Evolutionary conservation across 2,329 filamentous ascomycete genomes (phyloP), one percentile per base, ranked within the genome.

Genomic region (Daldinia sp.): DNA sequence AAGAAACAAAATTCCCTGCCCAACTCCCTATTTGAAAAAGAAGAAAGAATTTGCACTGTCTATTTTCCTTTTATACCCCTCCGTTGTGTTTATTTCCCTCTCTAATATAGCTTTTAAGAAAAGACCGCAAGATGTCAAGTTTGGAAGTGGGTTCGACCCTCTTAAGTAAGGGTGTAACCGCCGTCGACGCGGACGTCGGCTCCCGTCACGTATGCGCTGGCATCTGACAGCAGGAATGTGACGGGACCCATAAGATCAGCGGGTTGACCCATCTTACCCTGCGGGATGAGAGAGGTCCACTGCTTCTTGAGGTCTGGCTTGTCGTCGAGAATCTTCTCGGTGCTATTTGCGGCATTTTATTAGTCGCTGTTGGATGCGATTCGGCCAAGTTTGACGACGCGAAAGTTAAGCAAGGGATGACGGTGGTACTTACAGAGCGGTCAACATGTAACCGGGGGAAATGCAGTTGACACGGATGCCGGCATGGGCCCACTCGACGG

Each of bases 381-480:
- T 35, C 34, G 41, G n/a, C n/a, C 3, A 8, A 57, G 47, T 21
- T 7, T 21, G 13, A 48, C n/a, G n/a, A 11, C 6, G 29, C 6
- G 29, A 11, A 32, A 32, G 11, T 7, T 7, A 29, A 29, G 45
- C 17, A n/a, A 30, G 7, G 13, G n/a, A 49, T 27, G 39, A 17
- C 47, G 56, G 49, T 30, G 45, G 32, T 35, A 80, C 90, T 86
- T 83, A 94, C 91, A 97, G 80, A 61, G 93, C 91, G 13, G 94
- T 97, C 69, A 97, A 82, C 94, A 98, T 98, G 79, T 98, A 98
- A 43, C 95, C 94, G 0, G 94, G 94, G 27, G 90, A 93, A 76
- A 98, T 95, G 78, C 92, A 95, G 81, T 98, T 98, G 70, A 98
- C 94, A 32, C 94, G 87, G 74, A 98, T 97, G 69, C 90, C 90